Percentiles rank a stretch among this genome's conserved stretches.
These are phyloP conservation scores for Teunomyces pallodes DNA, from an alignment of 805 yeast species.

Conservation along the genomic window DNA sequence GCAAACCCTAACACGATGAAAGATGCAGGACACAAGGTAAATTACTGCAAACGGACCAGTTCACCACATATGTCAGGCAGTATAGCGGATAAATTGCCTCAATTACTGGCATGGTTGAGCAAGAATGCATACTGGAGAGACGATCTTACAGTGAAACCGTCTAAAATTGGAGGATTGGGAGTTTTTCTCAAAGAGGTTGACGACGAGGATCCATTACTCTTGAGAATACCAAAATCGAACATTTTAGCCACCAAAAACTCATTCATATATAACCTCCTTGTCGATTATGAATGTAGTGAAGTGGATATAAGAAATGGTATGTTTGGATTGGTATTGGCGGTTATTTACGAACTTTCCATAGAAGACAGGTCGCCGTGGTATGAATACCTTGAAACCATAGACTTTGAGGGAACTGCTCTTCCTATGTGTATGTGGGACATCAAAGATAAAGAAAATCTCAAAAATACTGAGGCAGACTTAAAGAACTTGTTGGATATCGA, in stretches of 20 bases:
- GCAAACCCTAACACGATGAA: neutral
- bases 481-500: conserved; percentile 55
- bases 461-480: conserved; percentile 61
- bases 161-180: conserved; percentile 66
- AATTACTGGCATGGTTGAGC: conserved; percentile 50
- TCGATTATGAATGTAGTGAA: conserved; percentile 42
- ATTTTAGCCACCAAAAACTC: conserved; percentile 60
- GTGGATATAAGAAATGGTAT: conserved; percentile 52
- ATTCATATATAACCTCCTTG: conserved; percentile 61
- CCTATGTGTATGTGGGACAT: conserved; percentile 71
- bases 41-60: neutral
- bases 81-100: neutral
- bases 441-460: conserved; percentile 43
- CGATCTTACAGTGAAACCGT: conserved; percentile 44
- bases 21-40: neutral
- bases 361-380: conserved; percentile 79
- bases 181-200: conserved; percentile 54
- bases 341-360: conserved; percentile 64
- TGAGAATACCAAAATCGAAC: conserved; percentile 61
- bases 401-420: conserved; percentile 29
- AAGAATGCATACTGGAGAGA: conserved; percentile 56
- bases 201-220: conserved; percentile 36
- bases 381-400: conserved; percentile 57
- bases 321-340: conserved; percentile 63
- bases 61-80: conserved; percentile 7